Evolutionary conservation across 441 rosid species (phyloP).

Genomic region (Jatropha multifida): DNA sequence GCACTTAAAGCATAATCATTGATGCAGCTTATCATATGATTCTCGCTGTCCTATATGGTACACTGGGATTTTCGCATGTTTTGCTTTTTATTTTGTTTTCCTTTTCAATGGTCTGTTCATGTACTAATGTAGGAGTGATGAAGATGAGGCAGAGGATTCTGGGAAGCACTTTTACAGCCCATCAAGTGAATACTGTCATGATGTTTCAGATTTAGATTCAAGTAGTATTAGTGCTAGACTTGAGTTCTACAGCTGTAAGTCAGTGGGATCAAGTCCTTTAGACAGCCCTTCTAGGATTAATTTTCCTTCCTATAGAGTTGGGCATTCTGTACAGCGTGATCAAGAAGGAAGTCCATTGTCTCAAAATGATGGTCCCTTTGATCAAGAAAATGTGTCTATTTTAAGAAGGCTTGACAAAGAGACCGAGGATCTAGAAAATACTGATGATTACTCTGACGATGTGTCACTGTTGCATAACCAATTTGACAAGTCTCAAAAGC

Average conservation of each 20-base stretch:
- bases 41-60: neutral
- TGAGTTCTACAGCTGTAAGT: conserved; percentile 66
- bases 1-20: neutral
- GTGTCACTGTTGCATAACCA: conserved; percentile 35
- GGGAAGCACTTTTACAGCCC: conserved; percentile 62
- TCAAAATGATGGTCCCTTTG: conserved; percentile 47
- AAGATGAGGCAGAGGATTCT: conserved; percentile 63
- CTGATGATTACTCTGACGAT: conserved; percentile 46
- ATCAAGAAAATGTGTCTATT: conserved; percentile 52
- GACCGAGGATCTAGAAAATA: conserved; percentile 48
- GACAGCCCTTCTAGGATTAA: conserved; percentile 89
- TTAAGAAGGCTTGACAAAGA: conserved; percentile 51
- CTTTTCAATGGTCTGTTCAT: neutral
- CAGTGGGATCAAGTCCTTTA: conserved; percentile 80
- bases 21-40: neutral
- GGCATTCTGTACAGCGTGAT: conserved; percentile 66
- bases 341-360: conserved; percentile 59
- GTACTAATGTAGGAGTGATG: conserved; percentile 64
- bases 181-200: conserved; percentile 60
- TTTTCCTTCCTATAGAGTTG: conserved; percentile 71
- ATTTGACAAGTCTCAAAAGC: conserved; percentile 43
- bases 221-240: conserved; percentile 79
- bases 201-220: conserved; percentile 71
- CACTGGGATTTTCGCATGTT: neutral
- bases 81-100: neutral